Conservation (phyloP, 1,284 basidiomycete species). For the Apiotrichum sp. region DNA sequence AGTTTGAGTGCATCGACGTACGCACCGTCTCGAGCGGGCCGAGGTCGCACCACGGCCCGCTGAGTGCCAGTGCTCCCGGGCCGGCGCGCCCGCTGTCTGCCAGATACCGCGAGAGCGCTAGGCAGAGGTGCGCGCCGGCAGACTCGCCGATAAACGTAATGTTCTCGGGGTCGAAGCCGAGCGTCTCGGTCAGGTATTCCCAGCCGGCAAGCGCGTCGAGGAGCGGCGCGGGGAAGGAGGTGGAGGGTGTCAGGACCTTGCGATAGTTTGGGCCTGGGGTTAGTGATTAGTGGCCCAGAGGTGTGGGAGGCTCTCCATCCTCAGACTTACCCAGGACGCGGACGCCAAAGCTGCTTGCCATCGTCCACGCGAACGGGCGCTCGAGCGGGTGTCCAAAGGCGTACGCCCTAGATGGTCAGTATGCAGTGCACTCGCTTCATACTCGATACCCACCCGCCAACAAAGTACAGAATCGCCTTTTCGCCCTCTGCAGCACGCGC, state of each 20-base stretch:
- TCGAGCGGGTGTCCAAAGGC: conserved; percentile 13
- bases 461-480: conserved; percentile 27
- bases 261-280: conserved; percentile 12
- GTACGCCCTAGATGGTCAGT: conserved; percentile 2
- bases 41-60: conserved; percentile 11
- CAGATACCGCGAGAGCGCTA: conserved; percentile 13
- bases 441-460: conserved; percentile 9
- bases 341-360: conserved; percentile 7
- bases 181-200: conserved; percentile 8
- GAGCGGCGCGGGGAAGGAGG: conserved; percentile 16
- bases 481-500: conserved; percentile 18
- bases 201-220: conserved; percentile 19
- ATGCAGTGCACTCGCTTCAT: no score
- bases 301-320: no score
- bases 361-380: conserved; percentile 8
- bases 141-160: conserved; percentile 16
- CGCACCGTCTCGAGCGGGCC: background rate
- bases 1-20: conserved; percentile 4
- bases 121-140: conserved; percentile 15
- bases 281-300: background rate
- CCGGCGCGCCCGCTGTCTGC: background rate
- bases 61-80: conserved; percentile 6
- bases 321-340: conserved; percentile 7
- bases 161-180: conserved; percentile 10
- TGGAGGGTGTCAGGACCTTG: conserved; percentile 7